A percentile compares a stretch with the other conserved stretches of the same genome.
These are phyloP conservation scores for Diplosphaera chodatii DNA, from an alignment of 139 green algal species.

Conservation along the genomic window DNA sequence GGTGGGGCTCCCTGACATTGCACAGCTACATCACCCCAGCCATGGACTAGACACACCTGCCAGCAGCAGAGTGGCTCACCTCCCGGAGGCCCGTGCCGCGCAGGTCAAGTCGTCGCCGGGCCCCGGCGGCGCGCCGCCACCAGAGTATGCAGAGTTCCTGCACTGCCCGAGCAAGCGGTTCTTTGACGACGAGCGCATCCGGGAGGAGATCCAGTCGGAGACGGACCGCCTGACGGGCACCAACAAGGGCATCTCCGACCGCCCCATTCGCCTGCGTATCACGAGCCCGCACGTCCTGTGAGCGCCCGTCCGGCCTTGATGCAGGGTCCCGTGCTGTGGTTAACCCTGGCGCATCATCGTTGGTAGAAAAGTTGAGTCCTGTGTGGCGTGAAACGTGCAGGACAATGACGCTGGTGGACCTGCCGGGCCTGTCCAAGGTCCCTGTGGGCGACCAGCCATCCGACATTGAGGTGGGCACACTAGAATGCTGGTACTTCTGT, in stretches of 20 bases:
- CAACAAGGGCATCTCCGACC: conserved; percentile 91
- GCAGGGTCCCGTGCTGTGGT: too few species aligned
- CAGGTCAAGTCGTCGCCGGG: conserved; percentile 2
- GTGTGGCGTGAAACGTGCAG: conserved; percentile 28
- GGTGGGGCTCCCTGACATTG: conserved; percentile 43
- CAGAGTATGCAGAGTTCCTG: conserved; percentile 96
- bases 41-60: too few species aligned
- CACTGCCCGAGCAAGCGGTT: conserved; percentile 82
- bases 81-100: too few species aligned
- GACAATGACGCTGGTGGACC: conserved; percentile 98
- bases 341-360: too few species aligned
- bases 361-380: neutral
- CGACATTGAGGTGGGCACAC: conserved; percentile 99
- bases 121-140: conserved; percentile 4
- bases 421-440: conserved; percentile 93
- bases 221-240: conserved; percentile 80
- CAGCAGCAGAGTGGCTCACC: too few species aligned
- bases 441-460: conserved; percentile 93
- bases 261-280: conserved; percentile 94
- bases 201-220: conserved; percentile 87
- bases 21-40: too few species aligned
- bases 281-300: conserved; percentile 85
- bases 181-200: conserved; percentile 83
- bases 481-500: too few species aligned
- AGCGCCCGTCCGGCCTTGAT: conserved; percentile 20